These are phyloP conservation scores for Abelmoschus esculentus DNA, from an alignment of 345 rosid genomes.

Conservation along the genomic window DNA sequence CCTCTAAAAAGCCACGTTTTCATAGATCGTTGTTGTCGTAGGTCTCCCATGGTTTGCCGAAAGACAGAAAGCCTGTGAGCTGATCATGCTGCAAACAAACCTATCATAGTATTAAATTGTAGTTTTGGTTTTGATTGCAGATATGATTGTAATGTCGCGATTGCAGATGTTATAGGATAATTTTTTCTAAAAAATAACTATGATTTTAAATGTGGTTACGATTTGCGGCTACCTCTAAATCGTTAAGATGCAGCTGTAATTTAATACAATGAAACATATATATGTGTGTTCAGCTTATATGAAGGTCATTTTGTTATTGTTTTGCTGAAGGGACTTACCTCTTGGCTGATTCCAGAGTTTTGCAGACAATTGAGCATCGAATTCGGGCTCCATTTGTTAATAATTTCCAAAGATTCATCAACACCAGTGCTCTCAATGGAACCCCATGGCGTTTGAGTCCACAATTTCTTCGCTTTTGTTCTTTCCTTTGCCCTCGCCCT, in stretches of 20 bases:
- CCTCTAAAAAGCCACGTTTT: background rate
- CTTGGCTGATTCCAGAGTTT: conserved; percentile 23
- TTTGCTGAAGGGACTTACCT: conserved; percentile 16
- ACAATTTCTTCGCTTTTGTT: conserved; percentile 36
- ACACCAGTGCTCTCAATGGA: conserved; percentile 12
- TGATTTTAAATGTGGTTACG: no score
- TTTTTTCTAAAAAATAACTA: no score
- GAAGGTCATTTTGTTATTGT: no score
- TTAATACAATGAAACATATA: no score
- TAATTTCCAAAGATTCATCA: conserved; percentile 20
- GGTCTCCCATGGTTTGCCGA: conserved; percentile 25
- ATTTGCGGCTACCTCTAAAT: no score
- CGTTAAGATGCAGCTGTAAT: no score
- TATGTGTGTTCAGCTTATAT: no score
- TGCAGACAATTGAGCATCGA: conserved; percentile 21
- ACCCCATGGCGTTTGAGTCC: conserved; percentile 11
- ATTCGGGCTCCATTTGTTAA: conserved; percentile 29
- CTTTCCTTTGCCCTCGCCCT: conserved; percentile 61
- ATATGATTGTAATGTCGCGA: no score
- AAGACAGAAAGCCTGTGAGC: conserved; percentile 23
- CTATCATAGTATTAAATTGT: no score
- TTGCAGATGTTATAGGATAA: no score
- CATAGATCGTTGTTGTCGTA: conserved; percentile 9
- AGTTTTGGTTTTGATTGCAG: no score
- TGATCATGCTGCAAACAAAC: conserved; percentile 28